phyloP scores from a whole-genome alignment of 495 filamentous ascomycete genomes.

The Aspergillus kassunensis region DNA sequence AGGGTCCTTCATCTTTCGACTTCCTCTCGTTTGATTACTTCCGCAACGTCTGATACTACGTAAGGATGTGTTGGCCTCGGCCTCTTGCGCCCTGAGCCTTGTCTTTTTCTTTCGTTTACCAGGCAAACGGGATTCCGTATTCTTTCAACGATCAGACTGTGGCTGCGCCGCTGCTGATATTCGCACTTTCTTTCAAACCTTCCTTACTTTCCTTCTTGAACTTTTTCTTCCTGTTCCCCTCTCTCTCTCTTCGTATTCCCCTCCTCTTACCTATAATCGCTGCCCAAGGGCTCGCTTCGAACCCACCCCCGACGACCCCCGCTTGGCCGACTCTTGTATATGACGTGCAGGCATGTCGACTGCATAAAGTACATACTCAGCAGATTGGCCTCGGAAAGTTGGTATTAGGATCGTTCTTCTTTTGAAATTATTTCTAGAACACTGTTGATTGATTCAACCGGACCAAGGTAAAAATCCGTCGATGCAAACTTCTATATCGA shows the following conservation, averaged over 20 bases:
- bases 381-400: slow-evolving; percentile 1
- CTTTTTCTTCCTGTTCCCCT: not conserved
- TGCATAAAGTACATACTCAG: slow-evolving; percentile 9
- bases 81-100: not conserved
- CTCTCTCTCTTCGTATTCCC: not conserved
- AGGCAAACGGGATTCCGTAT: slow-evolving; percentile 2
- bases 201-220: not conserved
- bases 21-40: not conserved
- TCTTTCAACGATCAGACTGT: slow-evolving; percentile 2
- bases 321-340: slow-evolving; percentile 9
- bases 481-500: not conserved
- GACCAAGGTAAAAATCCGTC: not conserved
- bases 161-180: slow-evolving; percentile 10
- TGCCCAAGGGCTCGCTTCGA: not conserved
- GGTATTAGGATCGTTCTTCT: slow-evolving; percentile 4
- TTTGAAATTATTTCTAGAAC: not conserved
- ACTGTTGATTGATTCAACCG: not conserved
- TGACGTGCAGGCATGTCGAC: slow-evolving; percentile 16
- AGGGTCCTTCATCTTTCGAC: slow-evolving; percentile 8
- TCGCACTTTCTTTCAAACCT: slow-evolving; percentile 4
- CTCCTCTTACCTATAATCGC: not conserved
- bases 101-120: not conserved
- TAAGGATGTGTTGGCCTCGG: slow-evolving; percentile 4
- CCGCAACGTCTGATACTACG: not conserved
- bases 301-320: not conserved